phyloP scores from a whole-genome alignment of 106 monocot species.

The Allium cepa region DNA sequence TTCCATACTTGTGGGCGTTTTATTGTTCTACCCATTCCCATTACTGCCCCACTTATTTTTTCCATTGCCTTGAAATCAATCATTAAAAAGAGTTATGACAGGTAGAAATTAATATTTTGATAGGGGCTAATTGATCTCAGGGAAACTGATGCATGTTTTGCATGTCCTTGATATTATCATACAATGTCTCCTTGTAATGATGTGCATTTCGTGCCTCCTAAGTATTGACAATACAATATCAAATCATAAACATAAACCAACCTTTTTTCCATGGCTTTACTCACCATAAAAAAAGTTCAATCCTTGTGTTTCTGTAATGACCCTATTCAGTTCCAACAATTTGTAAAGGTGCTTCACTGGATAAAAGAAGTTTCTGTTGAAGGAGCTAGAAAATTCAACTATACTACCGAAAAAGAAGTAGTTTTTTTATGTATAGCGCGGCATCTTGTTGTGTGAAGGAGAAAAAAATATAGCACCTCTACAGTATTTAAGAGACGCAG shows the following conservation, averaged over 20 bases:
- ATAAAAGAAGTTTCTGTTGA: too few species aligned
- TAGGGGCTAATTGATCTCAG: neutral
- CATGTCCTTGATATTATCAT: neutral
- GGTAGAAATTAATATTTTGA: too few species aligned
- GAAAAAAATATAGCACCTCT: too few species aligned
- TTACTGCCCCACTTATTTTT: slow-evolving; percentile 26
- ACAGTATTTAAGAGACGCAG: too few species aligned
- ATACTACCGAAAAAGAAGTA: too few species aligned
- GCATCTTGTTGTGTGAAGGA: neutral
- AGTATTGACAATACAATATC: neutral
- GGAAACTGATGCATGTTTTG: neutral
- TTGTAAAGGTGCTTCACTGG: too few species aligned
- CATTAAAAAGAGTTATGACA: neutral
- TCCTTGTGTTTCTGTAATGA: too few species aligned
- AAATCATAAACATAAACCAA: neutral
- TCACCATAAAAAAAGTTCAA: too few species aligned
- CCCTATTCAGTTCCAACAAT: too few species aligned
- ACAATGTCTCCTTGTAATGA: neutral
- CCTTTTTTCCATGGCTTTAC: too few species aligned
- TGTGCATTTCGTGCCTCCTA: neutral
- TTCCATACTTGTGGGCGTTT: slow-evolving; percentile 17
- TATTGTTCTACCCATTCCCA: slow-evolving; percentile 41
- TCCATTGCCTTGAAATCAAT: slow-evolving; percentile 24
- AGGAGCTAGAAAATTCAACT: too few species aligned
- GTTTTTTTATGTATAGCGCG: neutral